phyloP scores from a whole-genome alignment of 768 basidiomycete genomes.

The Galerina marginata region DNA sequence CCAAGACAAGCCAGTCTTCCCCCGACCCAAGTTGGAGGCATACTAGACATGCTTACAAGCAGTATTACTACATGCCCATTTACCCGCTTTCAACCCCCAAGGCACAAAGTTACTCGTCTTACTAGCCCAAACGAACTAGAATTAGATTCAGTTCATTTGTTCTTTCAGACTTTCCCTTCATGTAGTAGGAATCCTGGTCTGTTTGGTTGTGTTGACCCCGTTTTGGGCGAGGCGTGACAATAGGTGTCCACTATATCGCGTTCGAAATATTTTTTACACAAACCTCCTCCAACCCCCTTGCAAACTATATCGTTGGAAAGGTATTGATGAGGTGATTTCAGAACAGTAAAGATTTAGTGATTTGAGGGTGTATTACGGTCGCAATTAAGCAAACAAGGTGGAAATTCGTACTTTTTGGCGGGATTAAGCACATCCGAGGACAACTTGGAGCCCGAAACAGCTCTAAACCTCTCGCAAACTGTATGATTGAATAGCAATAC shows the following conservation, averaged over 20 bases:
- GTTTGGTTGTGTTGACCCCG: conserved; percentile 30
- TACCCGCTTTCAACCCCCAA: conserved; percentile 12
- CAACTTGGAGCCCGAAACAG: too few species aligned
- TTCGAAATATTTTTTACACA: conserved; percentile 13
- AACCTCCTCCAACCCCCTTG: too few species aligned
- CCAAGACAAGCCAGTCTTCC: conserved; percentile 39
- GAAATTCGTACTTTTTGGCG: too few species aligned
- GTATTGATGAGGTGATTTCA: too few species aligned
- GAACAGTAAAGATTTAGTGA: too few species aligned
- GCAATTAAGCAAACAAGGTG: too few species aligned
- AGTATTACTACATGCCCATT: too few species aligned
- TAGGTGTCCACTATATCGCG: conserved; percentile 15
- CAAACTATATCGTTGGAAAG: too few species aligned
- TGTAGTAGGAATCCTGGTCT: conserved; percentile 33
- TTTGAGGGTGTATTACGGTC: too few species aligned
- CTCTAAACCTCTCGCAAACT: too few species aligned
- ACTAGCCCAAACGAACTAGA: conserved; percentile 13
- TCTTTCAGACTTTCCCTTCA: conserved; percentile 28
- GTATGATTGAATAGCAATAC: too few species aligned
- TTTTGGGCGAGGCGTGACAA: conserved; percentile 20
- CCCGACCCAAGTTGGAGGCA: conserved; percentile 21
- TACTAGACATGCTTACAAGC: conserved; percentile 21
- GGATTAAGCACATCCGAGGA: too few species aligned
- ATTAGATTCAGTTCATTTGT: conserved; percentile 10
- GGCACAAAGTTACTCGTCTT: conserved; percentile 15